A percentile compares a stretch with the other conserved stretches of the same genome.
These are phyloP conservation scores for Macrophomina tecta DNA, from an alignment of 2,329 filamentous ascomycete species.

Conservation along the genomic window DNA sequence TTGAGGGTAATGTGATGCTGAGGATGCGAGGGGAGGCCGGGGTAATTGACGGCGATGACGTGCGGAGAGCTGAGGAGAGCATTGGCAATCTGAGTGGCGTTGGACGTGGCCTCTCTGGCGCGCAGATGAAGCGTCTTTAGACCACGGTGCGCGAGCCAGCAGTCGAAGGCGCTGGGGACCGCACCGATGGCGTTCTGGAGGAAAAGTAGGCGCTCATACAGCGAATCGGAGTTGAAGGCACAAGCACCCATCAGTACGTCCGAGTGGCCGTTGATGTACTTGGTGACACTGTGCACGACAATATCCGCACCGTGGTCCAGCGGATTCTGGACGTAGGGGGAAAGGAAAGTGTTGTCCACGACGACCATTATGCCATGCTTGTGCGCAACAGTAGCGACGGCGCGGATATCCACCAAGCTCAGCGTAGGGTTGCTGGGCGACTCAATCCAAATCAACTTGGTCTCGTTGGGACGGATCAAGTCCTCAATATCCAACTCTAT, in stretches of 20 bases:
- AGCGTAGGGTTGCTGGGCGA: constrained; percentile 93
- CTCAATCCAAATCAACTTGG: constrained; percentile 97
- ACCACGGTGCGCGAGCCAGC: constrained; percentile 96
- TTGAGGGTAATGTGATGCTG: constrained; percentile 83
- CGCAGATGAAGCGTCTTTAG: constrained; percentile 96
- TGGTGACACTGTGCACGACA: constrained; percentile 95
- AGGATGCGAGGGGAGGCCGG: constrained; percentile 84
- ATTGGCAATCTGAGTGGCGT: constrained; percentile 77
- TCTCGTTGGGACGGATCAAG: constrained; percentile 80
- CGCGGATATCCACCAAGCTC: constrained; percentile 88
- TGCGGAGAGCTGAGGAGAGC: constrained; percentile 80
- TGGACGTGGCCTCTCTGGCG: constrained; percentile 80
- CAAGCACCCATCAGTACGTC: constrained; percentile 98
- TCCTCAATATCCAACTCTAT: constrained; percentile 87
- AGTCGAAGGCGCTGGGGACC: constrained; percentile 93
- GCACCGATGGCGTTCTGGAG: constrained; percentile 97
- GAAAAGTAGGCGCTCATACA: constrained; percentile 81
- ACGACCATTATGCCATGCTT: constrained; percentile 89
- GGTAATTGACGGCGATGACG: constrained; percentile 93
- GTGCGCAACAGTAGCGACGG: constrained; percentile 83
- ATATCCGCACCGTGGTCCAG: constrained; percentile 95
- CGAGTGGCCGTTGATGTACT: constrained; percentile 97
- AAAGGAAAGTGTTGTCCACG: constrained; percentile 99
- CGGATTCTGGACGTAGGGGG: constrained; percentile 95
- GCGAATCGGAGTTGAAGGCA: constrained; percentile 85